Percentiles rank a stretch among this genome's conserved stretches.
Evolutionary conservation across 2,329 filamentous ascomycete genomes (phyloP).

Genomic region (Dryadomyces sulphureus): DNA sequence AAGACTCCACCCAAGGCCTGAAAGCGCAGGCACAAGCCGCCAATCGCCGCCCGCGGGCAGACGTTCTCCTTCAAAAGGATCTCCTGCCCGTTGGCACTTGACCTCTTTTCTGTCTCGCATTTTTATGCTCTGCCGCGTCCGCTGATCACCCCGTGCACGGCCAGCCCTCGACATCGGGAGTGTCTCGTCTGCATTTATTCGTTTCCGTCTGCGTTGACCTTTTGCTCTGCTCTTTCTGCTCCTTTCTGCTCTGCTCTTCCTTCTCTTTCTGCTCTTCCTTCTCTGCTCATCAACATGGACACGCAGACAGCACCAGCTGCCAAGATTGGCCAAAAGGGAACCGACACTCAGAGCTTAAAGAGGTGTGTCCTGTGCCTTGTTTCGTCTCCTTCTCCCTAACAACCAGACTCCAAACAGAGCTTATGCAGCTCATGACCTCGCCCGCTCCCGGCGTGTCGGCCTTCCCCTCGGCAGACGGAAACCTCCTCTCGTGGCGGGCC

Average conservation of each 20-base stretch:
- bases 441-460: conserved; percentile 87
- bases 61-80: not conserved
- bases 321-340: conserved; percentile 48
- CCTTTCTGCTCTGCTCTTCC: not conserved
- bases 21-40: not conserved
- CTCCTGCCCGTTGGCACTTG: not conserved
- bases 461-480: conserved; percentile 80
- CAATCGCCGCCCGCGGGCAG: not conserved
- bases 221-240: not conserved
- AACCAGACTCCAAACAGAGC: conserved; percentile 76
- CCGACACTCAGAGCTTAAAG: conserved; percentile 63
- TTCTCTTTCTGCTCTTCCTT: not conserved
- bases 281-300: conserved; percentile 40
- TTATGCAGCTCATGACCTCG: conserved; percentile 97
- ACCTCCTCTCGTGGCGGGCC: conserved; percentile 83
- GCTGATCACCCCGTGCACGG: too few relatives aligned
- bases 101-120: not conserved
- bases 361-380: conserved; percentile 31
- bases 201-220: not conserved
- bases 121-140: too few relatives aligned
- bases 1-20: too few relatives aligned
- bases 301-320: conserved; percentile 47
- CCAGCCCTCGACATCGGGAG: too few relatives aligned
- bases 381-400: not conserved
- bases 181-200: not conserved